phyloP scores from a whole-genome alignment of 176 grass and related monocot genomes.

The Aegilops sharonensis region DNA sequence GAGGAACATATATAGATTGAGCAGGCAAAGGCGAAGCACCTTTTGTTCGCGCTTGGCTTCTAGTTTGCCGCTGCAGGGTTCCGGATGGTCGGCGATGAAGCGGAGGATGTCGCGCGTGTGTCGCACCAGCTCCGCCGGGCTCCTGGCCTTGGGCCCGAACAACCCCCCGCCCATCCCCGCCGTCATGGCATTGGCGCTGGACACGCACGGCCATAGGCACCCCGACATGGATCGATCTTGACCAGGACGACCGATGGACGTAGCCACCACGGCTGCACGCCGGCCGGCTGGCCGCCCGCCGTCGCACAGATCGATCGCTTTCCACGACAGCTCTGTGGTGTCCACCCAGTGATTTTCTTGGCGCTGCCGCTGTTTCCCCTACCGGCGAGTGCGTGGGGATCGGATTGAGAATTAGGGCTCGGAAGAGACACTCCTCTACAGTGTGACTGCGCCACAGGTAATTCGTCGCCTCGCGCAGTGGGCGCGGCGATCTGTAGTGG shows the following conservation, averaged over 20 bases:
- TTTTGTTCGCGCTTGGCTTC: conserved; percentile 23
- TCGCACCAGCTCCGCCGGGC: conserved; percentile 27
- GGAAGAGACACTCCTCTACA: not conserved
- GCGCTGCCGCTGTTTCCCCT: not conserved
- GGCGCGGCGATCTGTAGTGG: not conserved
- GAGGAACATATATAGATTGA: not conserved
- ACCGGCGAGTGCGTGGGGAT: not conserved
- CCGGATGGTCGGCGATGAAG: not conserved
- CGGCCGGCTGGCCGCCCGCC: not conserved
- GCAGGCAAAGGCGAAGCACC: not conserved
- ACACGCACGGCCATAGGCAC: conserved; percentile 46
- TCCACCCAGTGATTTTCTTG: not conserved
- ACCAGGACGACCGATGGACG: not conserved
- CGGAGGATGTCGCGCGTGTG: conserved; percentile 15
- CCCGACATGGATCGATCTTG: conserved; percentile 9
- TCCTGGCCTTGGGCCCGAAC: conserved; percentile 36
- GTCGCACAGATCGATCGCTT: not conserved
- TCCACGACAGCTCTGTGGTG: not conserved
- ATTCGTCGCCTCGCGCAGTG: not conserved
- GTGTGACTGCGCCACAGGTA: not conserved
- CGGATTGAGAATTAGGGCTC: not conserved
- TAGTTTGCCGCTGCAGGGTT: not conserved
- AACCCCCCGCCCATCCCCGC: not conserved
- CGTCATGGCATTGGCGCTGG: not conserved
- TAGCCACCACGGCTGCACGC: not conserved